phyloP scores from a whole-genome alignment of 2,329 filamentous ascomycete genomes.

The Lizonia empirigonia region DNA sequence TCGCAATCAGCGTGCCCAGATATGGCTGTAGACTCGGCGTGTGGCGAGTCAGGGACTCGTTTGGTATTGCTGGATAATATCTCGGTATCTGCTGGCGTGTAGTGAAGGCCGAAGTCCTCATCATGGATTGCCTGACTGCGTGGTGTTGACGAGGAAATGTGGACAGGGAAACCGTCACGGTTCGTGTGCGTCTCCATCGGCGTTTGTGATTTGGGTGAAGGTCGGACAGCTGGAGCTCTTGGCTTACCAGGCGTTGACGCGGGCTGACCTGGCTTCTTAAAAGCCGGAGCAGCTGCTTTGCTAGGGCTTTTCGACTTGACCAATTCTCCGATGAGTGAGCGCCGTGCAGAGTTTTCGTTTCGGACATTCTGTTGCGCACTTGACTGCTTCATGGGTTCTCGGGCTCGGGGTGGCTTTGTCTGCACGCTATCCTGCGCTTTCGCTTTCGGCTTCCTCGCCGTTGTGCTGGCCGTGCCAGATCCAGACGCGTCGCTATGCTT shows the following conservation, averaged over 20 bases:
- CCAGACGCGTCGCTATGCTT: background rate
- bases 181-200: conserved; percentile 8
- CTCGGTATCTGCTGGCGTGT: conserved; percentile 16
- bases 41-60: conserved; percentile 50
- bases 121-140: conserved; percentile 4
- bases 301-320: conserved; percentile 14
- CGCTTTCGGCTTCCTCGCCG: background rate
- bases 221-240: conserved; percentile 5
- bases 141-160: conserved; percentile 23
- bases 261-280: conserved; percentile 26
- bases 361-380: background rate
- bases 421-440: background rate
- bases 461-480: background rate
- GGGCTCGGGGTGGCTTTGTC: background rate
- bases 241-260: conserved; percentile 25
- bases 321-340: conserved; percentile 22
- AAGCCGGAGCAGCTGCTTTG: conserved; percentile 6
- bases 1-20: conserved; percentile 44
- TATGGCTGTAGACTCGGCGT: conserved; percentile 47
- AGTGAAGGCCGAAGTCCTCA: conserved; percentile 6
- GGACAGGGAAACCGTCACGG: background rate
- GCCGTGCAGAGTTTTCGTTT: conserved; percentile 7
- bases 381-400: conserved; percentile 1
- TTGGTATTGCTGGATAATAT: conserved; percentile 51
- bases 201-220: conserved; percentile 11